These are phyloP conservation scores for Pestalotiopsis fici DNA, from an alignment of 2,329 filamentous ascomycete genomes.

Conservation along the genomic window DNA sequence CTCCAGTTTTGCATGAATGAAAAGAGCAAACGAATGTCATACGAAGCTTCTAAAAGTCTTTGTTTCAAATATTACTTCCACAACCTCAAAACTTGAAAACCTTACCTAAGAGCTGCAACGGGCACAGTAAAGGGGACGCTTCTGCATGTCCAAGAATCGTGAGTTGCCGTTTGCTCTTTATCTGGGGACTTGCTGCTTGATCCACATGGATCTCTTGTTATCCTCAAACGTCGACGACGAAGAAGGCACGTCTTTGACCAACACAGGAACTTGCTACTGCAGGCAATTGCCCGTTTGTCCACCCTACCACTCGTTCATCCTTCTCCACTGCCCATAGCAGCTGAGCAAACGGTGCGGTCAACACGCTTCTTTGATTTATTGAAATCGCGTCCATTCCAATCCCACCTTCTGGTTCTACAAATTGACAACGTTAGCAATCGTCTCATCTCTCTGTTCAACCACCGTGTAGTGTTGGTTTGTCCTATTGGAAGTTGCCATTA, in stretches of 20 bases:
- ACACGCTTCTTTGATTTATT: background rate
- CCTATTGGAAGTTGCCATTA: slow-evolving; percentile 10
- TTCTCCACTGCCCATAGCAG: background rate
- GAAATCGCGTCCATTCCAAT: background rate
- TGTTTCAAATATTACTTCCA: no score
- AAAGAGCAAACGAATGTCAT: no score
- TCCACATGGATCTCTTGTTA: background rate
- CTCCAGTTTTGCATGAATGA: no score
- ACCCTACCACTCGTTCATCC: background rate
- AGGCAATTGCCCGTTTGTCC: background rate
- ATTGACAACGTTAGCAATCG: background rate
- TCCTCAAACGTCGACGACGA: background rate
- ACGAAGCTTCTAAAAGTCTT: no score
- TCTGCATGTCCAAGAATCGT: no score
- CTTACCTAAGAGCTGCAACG: no score
- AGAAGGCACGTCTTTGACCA: background rate
- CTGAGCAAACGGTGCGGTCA: background rate
- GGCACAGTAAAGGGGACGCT: no score
- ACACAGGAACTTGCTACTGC: background rate
- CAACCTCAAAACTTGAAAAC: no score
- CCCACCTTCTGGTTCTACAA: background rate
- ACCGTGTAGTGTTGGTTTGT: no score
- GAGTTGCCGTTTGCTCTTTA: no score
- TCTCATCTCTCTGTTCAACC: background rate
- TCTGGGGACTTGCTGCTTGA: background rate